These are phyloP conservation scores for Pseudogymnoascus verrucosus DNA, from an alignment of 2,329 filamentous ascomycete genomes.

Conservation along the genomic window DNA sequence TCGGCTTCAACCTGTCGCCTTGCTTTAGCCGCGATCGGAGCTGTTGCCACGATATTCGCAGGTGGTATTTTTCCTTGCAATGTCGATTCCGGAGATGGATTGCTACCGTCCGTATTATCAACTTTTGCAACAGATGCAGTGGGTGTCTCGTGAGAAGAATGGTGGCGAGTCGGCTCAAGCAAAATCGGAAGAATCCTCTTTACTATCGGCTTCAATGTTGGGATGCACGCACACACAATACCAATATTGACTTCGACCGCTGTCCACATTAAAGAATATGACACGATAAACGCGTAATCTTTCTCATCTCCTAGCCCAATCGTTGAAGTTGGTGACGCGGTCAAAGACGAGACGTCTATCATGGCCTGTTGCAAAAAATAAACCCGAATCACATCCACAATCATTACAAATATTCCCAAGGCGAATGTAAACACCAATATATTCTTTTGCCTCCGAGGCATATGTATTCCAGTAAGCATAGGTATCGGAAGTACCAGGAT, in stretches of 20 bases:
- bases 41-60: not conserved
- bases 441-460: conserved; percentile 75
- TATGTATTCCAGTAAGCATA: conserved; percentile 71
- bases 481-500: conserved; percentile 80
- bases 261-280: conserved; percentile 83
- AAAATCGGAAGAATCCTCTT: conserved; percentile 31
- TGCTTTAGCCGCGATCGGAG: not conserved
- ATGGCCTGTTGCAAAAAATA: conserved; percentile 63
- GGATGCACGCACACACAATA: conserved; percentile 79
- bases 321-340: not conserved
- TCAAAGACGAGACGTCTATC: not conserved
- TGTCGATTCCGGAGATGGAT: not conserved
- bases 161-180: not conserved
- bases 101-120: not conserved
- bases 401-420: conserved; percentile 74
- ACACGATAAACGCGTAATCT: conserved; percentile 63
- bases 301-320: conserved; percentile 11
- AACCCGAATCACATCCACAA: conserved; percentile 79
- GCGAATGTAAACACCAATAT: conserved; percentile 79
- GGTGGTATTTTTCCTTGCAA: not conserved
- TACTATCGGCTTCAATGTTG: conserved; percentile 76
- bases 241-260: conserved; percentile 82
- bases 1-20: conserved; percentile 16
- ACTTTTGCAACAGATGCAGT: not conserved
- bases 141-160: not conserved